A percentile compares a stretch with the other conserved stretches of the same genome.
phyloP scores from a whole-genome alignment of 306 rosid genomes.

The Astragalus glycyphyllos region DNA sequence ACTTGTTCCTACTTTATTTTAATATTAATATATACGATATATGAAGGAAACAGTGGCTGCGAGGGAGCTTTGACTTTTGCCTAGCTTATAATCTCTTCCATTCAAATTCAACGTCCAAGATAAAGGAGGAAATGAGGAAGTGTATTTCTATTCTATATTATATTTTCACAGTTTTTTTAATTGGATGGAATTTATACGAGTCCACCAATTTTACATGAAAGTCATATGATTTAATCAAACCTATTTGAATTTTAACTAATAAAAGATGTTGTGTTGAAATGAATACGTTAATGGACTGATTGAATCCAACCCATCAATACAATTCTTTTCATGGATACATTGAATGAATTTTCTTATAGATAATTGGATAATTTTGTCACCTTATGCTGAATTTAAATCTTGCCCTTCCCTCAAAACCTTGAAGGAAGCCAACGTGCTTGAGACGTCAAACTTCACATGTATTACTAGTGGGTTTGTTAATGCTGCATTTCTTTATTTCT shows the following conservation, averaged over 20 bases:
- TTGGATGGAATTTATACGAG: no score
- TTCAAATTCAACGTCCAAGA: constrained; percentile 18
- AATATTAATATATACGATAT: neutral
- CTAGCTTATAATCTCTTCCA: constrained; percentile 13
- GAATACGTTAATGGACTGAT: no score
- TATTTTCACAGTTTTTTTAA: no score
- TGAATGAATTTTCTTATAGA: no score
- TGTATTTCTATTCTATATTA: no score
- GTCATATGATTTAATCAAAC: no score
- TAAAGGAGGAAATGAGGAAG: neutral
- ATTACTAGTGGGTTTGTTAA: constrained; percentile 67
- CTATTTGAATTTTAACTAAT: no score
- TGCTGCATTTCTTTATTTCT: constrained; percentile 51
- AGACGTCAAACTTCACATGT: constrained; percentile 74
- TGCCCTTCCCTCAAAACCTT: constrained; percentile 8
- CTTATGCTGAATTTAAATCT: constrained; percentile 34
- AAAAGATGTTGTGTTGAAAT: no score
- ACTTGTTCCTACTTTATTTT: neutral
- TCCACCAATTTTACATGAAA: no score
- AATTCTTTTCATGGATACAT: no score
- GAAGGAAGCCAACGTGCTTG: constrained; percentile 45
- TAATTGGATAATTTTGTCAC: no score
- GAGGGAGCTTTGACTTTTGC: constrained; percentile 44
- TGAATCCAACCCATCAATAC: no score
- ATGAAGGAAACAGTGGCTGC: neutral